Base-by-base conservation (phyloP, 805 yeast species). In the Kluyveromyces aestuarii region DNA sequence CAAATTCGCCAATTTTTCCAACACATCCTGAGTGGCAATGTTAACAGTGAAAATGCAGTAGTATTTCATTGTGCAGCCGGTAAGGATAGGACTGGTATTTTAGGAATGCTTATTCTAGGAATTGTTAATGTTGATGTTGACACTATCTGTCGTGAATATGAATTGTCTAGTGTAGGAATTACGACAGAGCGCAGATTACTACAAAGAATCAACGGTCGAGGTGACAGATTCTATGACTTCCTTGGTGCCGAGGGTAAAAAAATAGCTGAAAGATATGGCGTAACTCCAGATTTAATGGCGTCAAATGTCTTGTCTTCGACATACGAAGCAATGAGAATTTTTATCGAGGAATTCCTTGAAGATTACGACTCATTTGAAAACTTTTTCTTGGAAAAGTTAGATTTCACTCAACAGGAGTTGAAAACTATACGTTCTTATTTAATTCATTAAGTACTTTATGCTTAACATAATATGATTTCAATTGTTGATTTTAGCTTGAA, bases 61-160 rank as follows among this genome's bases (percentile, higher is more conserved):
- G 64, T 83, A 9, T 78, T 81, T 63, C 91, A 86, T 60, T 87
- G 95, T 66, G 79, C 90, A 4, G 91, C 91, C 1, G 96, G 96
- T 2, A 87, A 87, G 62, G 96, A 87, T 61, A 74, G 95, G 41
- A 87, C 96, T 0, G 96, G 95, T 0, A 72, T 86, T 13, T 61
- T 84, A 53, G 76, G 82, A 2, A 84, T 87, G 80, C 62, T 87
- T 51, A 69, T 87, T 6, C 69, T 87, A 41, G 66, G 79, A 17
- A 61, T 85, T 8, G 67, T 77, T 6, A 90, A 86, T 0, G 86
- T 87, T 3, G 87, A 83, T 51, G 71, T 73, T 11, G 77, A 78
- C 53, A 77, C 80, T 1, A 72, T 87, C 37, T 80, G 87, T 1
- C 75, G 80, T 53, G 96, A 87, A 59, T 88, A 86, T 58, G 93